These are phyloP conservation scores for Penicillium decumbens DNA, from an alignment of 2,329 filamentous ascomycete genomes.

Conservation along the genomic window DNA sequence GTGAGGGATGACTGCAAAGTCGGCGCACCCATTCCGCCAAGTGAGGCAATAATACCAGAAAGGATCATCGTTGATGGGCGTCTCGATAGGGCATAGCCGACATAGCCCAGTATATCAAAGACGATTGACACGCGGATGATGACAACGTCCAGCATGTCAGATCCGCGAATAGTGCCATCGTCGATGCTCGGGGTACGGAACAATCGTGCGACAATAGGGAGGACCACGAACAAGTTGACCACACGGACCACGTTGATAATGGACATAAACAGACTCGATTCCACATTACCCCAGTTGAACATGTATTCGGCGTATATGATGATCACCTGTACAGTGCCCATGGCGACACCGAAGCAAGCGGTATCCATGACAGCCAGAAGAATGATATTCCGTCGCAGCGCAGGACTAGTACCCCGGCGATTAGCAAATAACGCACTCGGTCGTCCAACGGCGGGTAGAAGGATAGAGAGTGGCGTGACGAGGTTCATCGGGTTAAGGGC, in stretches of 20 bases:
- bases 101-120: conserved; percentile 69
- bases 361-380: conserved; percentile 76
- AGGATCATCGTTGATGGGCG: conserved; percentile 62
- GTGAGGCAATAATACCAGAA: conserved; percentile 66
- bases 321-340: conserved; percentile 75
- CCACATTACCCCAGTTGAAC: conserved; percentile 77
- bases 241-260: conserved; percentile 74
- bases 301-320: conserved; percentile 76
- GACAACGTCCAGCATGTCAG: conserved; percentile 71
- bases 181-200: conserved; percentile 51
- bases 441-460: conserved; percentile 58
- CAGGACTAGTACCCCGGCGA: conserved; percentile 56
- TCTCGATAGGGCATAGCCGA: conserved; percentile 67
- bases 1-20: conserved; percentile 79
- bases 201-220: conserved; percentile 72
- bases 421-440: conserved; percentile 28
- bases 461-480: conserved; percentile 69
- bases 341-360: conserved; percentile 72
- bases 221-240: conserved; percentile 64
- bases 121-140: conserved; percentile 70
- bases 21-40: conserved; percentile 81
- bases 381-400: conserved; percentile 74
- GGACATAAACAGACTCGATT: conserved; percentile 76
- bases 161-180: conserved; percentile 58
- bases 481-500: conserved; percentile 57